phyloP scores from a whole-genome alignment of 352 stramenopile species.

The Globisporangium spinosum region DNA sequence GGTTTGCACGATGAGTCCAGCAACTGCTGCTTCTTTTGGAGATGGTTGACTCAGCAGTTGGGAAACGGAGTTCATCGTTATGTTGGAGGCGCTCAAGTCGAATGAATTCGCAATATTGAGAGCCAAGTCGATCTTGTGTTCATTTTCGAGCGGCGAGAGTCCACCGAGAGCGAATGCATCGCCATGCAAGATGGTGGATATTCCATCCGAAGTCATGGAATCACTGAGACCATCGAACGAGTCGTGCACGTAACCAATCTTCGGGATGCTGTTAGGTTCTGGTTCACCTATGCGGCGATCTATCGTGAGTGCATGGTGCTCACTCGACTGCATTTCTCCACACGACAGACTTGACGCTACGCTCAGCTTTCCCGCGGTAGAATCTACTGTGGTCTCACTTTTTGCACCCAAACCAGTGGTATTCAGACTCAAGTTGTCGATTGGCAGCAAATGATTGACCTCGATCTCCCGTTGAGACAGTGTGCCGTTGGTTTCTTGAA shows the following conservation, averaged over 20 bases:
- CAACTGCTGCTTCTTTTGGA: background rate
- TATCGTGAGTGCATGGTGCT: background rate
- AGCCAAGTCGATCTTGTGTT: conserved; percentile 18
- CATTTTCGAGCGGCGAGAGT: background rate
- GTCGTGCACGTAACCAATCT: background rate
- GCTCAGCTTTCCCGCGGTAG: too few relatives aligned
- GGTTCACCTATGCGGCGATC: background rate
- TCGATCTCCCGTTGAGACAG: background rate
- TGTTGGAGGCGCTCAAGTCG: conserved; percentile 26
- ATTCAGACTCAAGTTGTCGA: background rate
- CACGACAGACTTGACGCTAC: too few relatives aligned
- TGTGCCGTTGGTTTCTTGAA: background rate
- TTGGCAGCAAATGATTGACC: background rate
- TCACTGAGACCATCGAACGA: conserved; percentile 8
- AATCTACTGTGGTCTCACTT: background rate
- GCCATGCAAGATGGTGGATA: background rate
- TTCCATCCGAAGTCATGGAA: background rate
- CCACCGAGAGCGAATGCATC: background rate
- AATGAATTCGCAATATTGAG: conserved; percentile 27
- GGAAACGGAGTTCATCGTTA: conserved; percentile 15
- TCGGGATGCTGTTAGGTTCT: background rate
- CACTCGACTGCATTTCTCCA: background rate
- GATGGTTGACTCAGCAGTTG: background rate
- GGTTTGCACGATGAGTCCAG: background rate
- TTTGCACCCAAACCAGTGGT: background rate